Base-by-base conservation (phyloP, 73 alveolate species). In the Paramecium pentaurelia region DNA sequence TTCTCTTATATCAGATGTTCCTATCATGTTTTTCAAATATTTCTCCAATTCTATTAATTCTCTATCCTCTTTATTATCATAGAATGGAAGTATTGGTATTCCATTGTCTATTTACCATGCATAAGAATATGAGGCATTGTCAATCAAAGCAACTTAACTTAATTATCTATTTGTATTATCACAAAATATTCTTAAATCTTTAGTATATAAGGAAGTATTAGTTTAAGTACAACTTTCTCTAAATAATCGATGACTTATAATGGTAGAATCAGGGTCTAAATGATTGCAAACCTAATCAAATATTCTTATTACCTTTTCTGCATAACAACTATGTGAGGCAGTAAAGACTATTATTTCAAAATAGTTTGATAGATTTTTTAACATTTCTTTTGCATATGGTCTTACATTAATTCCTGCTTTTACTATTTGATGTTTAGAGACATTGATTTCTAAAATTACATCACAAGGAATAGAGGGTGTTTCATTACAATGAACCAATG, bases 251-350 rank as follows among this genome's bases (percentile, higher is more conserved):
- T 95, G 93, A 88, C 95, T 94, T 58, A 97, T 94, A 83, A 95
- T 85, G 51, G 95, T 94, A 28, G 96, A 71, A 25, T 64, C 88
- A 7, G 99, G 99, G 37, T 97, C 99, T 92, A 97, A 73, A 80
- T 93, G 94, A 88, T 97, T 98, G 34, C 97, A 71, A 28, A 97
- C 99, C 91, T 80, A 44, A 80, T 80, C 10, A 44, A 45, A 20
- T 44, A 80, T 11, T 18, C n/a, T 8, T 16, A 27, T 80, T 80
- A 89, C 94, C 51, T 96, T 95, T 96, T 97, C 99, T 1, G 99
- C 99, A 95, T 97, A 97, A 34, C 99, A 95, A 27, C 96, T 94
- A 94, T 97, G 99, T 27, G 98, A 95, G 14, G 99, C 99, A 22
- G 99, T 97, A 89, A 95, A 97, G 10, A 97, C 25, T 22, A 22